Evolutionary conservation across 2,329 filamentous ascomycete genomes (phyloP), one percentile per base, ranked within the genome.

Genomic region (Neocatenulostroma microsporum): DNA sequence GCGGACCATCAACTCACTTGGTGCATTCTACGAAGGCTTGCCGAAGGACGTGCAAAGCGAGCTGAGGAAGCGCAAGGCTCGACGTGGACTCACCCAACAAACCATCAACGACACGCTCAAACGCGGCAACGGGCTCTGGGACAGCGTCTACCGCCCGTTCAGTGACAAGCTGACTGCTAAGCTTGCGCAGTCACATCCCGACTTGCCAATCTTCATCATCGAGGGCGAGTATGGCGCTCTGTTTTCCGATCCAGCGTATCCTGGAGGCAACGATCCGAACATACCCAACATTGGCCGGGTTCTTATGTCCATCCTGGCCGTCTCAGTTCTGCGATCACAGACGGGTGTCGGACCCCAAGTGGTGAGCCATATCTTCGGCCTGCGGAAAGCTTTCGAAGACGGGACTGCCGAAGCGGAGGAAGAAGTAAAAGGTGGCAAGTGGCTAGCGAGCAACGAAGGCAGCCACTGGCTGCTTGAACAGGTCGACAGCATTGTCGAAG

Each of bases 331-430:
- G 57, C 65, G 85, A 3, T 74, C 84, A 29, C 85, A 91, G 68
- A 83, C 81, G 8, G 85, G 85, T 1, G 85, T 91, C 0, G 85
- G 78, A 0, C 85, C 84, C 1, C 85, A 91, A 67, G 83, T 93
- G 10, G 63, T 82, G 13, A 85, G 80, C 47, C 85, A 93, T 61
- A 70, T 91, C 0, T 89, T 87, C 63, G 85, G 85, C 0, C 56
- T 93, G 61, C 63, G 82, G 40, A 91, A 91, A 66, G 82, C 77
- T 1, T 69, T 82, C 34, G 76, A 82, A 45, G 79, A 86, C 57
- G 82, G 80, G 1, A 67, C 65, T 14, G 57, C 62, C 34, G 70
- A 72, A 37, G 64, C 67, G 32, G 63, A 65, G 18, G 62, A 72
- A 39, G 73, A 81, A 48, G 75, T 62, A 4, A 55, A 68, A 38